Evolutionary conservation across 768 basidiomycete genomes (phyloP).

Genomic region (Pleurotus salmoneostramineus): DNA sequence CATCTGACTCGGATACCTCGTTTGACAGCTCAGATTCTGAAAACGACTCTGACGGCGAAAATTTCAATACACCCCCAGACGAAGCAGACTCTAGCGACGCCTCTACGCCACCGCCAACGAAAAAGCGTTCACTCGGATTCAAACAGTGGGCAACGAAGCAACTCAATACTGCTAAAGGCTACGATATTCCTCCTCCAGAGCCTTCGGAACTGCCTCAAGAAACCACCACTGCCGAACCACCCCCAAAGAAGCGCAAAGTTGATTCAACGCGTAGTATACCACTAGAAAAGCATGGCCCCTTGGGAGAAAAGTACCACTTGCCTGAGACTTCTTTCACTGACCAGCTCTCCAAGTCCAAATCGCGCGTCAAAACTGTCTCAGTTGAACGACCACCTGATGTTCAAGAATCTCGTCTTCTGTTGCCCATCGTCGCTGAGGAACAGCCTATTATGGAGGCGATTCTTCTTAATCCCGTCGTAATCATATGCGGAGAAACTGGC

Average conservation of each 20-base stretch:
- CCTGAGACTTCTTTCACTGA: constrained; percentile 65
- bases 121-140: constrained; percentile 54
- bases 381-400: constrained; percentile 69
- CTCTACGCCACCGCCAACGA: constrained; percentile 17
- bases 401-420: constrained; percentile 67
- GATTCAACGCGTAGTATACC: constrained; percentile 16
- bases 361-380: constrained; percentile 39
- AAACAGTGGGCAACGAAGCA: constrained; percentile 90
- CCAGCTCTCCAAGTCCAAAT: constrained; percentile 19
- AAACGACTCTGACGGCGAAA: constrained; percentile 39
- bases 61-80: constrained; percentile 14
- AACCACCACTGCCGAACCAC: constrained; percentile 20
- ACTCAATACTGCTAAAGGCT: constrained; percentile 46
- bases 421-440: constrained; percentile 92
- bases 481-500: constrained; percentile 91
- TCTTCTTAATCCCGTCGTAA: constrained; percentile 78
- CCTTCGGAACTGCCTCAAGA: constrained; percentile 11
- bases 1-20: constrained; percentile 54
- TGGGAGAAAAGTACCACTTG: constrained; percentile 67
- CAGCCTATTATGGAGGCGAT: constrained; percentile 93
- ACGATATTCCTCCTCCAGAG: constrained; percentile 18
- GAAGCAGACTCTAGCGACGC: not conserved
- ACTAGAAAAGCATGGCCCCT: constrained; percentile 67
- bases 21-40: constrained; percentile 80
- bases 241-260: constrained; percentile 48